Evolutionary conservation across 371 early-diverging fungal genomes (phyloP).

Genomic region (Rhizoclosmatium hyalinum): DNA sequence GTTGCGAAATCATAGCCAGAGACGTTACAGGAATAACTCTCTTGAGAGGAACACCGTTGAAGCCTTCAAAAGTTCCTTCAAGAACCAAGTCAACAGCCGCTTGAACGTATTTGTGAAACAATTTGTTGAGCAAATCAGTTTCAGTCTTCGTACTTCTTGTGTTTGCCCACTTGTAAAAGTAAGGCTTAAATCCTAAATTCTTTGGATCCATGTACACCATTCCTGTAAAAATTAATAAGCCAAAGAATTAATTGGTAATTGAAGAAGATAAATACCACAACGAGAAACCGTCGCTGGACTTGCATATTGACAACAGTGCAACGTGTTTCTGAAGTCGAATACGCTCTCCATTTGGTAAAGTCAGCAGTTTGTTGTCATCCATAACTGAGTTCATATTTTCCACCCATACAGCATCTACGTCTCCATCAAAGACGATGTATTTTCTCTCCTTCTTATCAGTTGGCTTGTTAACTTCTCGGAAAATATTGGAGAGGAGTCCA

Average conservation of each 20-base stretch:
- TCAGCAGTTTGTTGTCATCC: conserved; percentile 68
- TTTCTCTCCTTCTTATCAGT: conserved; percentile 66
- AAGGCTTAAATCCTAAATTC: conserved; percentile 60
- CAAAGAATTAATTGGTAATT: background rate
- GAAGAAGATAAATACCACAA: conserved; percentile 46
- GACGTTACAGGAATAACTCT: conserved; percentile 58
- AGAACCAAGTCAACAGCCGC: conserved; percentile 53
- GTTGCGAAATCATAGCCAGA: conserved; percentile 55
- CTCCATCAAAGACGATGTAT: conserved; percentile 73
- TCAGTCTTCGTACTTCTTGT: conserved; percentile 49
- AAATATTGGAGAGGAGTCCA: conserved; percentile 67
- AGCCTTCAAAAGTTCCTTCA: conserved; percentile 61
- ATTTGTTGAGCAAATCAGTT: conserved; percentile 42
- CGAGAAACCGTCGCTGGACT: conserved; percentile 73
- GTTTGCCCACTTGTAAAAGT: conserved; percentile 57
- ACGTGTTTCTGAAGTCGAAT: conserved; percentile 65
- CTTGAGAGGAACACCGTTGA: conserved; percentile 50
- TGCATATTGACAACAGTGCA: conserved; percentile 65
- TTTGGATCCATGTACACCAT: conserved; percentile 71
- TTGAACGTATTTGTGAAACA: conserved; percentile 58
- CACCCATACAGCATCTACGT: conserved; percentile 70
- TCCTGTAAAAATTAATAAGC: conserved; percentile 4
- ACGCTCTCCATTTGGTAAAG: conserved; percentile 71
- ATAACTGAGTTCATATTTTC: conserved; percentile 76
- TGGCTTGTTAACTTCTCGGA: conserved; percentile 64